phyloP scores from a whole-genome alignment of 2,329 filamentous ascomycete species.

The Colletotrichum scovillei region DNA sequence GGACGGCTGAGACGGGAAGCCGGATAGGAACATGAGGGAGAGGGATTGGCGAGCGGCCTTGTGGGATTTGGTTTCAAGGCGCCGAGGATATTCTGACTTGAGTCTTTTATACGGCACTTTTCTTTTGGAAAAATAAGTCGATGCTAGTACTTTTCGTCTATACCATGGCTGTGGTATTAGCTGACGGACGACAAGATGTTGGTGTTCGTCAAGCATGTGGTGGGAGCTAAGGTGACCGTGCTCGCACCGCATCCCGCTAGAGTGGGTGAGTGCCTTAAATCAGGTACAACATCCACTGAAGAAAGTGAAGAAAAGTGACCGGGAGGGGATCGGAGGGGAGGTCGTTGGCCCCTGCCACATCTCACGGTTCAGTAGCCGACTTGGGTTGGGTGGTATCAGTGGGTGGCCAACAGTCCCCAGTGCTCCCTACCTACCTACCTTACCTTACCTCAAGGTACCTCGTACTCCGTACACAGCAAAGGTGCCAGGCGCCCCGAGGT shows the following conservation, averaged over 20 bases:
- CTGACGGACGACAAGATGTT: background rate
- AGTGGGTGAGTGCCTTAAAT: background rate
- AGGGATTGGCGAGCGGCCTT: background rate
- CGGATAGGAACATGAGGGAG: background rate
- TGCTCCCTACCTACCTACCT: background rate
- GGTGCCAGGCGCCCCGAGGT: slow-evolving; percentile 4
- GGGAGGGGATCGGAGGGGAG: background rate
- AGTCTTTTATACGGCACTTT: no score
- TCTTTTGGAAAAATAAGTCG: background rate
- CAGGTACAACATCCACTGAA: slow-evolving; percentile 29
- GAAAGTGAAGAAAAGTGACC: slow-evolving; percentile 9
- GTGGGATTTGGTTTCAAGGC: background rate
- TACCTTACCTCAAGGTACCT: no score
- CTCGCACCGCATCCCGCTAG: background rate
- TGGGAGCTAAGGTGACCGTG: background rate
- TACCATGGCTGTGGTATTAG: background rate
- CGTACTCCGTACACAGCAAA: no score
- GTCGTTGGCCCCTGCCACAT: background rate
- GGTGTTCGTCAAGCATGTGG: background rate
- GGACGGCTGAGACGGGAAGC: background rate
- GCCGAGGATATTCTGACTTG: background rate
- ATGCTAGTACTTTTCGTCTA: background rate
- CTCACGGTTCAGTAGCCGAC: background rate
- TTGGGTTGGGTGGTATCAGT: background rate
- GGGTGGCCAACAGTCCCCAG: background rate